Percentiles rank a stretch among this genome's conserved stretches.
These are phyloP conservation scores for Cutaneotrichosporon spelunceum DNA, from an alignment of 1,284 basidiomycete species.

Conservation along the genomic window DNA sequence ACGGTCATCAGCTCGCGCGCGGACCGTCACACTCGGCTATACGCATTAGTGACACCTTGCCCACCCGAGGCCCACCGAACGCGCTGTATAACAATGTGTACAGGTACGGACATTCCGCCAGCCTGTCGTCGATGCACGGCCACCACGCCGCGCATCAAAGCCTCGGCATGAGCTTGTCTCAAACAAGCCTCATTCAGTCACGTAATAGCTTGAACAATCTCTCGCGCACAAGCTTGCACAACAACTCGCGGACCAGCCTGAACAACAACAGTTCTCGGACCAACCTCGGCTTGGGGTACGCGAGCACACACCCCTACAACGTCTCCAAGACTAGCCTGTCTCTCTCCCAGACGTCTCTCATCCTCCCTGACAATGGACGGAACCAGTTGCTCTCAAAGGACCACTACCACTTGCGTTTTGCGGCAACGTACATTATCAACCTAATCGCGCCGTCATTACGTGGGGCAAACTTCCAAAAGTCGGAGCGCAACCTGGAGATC, in stretches of 20 bases:
- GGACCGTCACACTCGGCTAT: slow-evolving; percentile 2
- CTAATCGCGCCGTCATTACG: slow-evolving; percentile 38
- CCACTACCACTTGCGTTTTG: slow-evolving; percentile 46
- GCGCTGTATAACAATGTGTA: slow-evolving; percentile 9
- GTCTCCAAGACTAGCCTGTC: slow-evolving; percentile 17
- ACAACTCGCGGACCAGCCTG: slow-evolving; percentile 7
- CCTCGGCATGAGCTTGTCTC: slow-evolving; percentile 13
- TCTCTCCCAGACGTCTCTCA: slow-evolving; percentile 21
- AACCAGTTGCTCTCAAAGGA: slow-evolving; percentile 32
- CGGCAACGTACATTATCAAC: slow-evolving; percentile 43
- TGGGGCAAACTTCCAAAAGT: slow-evolving; percentile 28
- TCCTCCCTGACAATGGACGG: slow-evolving; percentile 16
- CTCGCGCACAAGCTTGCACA: slow-evolving; percentile 1
- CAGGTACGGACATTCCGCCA: slow-evolving; percentile 7
- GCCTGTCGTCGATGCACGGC: not conserved
- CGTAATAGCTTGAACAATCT: not conserved
- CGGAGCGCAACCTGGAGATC: slow-evolving; percentile 35
- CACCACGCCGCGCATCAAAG: not conserved
- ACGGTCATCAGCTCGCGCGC: slow-evolving; percentile 2
- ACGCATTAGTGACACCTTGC: not conserved
- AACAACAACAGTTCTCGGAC: slow-evolving; percentile 5
- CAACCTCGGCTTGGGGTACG: slow-evolving; percentile 5
- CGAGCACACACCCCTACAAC: slow-evolving; percentile 4
- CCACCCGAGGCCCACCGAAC: slow-evolving; percentile 9
- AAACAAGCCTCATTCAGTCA: slow-evolving; percentile 6